Evolutionary conservation across 805 yeast species (phyloP), one percentile per base, ranked within the genome.

Genomic region (Sugiyamaella mastotermitis): DNA sequence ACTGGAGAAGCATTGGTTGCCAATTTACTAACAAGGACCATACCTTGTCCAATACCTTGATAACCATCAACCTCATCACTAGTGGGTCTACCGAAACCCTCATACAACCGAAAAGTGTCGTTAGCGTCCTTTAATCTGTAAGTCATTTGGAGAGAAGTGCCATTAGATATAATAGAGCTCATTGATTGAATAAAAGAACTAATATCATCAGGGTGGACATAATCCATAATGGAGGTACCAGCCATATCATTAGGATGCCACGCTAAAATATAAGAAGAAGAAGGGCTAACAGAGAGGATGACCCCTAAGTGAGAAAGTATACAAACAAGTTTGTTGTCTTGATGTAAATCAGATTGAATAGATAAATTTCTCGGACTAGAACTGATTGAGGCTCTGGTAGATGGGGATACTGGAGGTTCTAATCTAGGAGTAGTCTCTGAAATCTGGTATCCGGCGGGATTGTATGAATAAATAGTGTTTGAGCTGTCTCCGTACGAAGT

Each of bases 181-280:
- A 47, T 24, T 15, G 36, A 35, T 11, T 35, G 33, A 21, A 37
- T 33, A 29, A 45, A 42, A 21, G 21, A 32, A 13, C 43, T 48
- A 19, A 47, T 23, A 26, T 49, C 53, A 15, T 43, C 38, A 13
- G 49, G 48, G 24, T 47, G 53, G 28, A 49, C 10, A 37, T 35
- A 40, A 38, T 45, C 49, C 22, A 33, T 23, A 20, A 45, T 32
- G 22, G 34, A 17, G 11, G 19, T 24, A 13, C 43, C 43, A 6
- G 24, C 35, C 27, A 45, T 25, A 19, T 25, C 32, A 13, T 36
- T 10, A 5, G 44, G 38, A 10, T 28, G 34, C 6, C 40, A 22
- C 13, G 47, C 44, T 29, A 47, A 31, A 24, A 33, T 24, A 23
- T 14, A 1, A 20, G 29, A 24, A 20, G 39, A 37, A 14, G 49